Percentiles rank a stretch among this genome's conserved stretches.
These are phyloP conservation scores for Ganoderma meredithae DNA, from an alignment of 1,284 basidiomycete species.

Conservation along the genomic window DNA sequence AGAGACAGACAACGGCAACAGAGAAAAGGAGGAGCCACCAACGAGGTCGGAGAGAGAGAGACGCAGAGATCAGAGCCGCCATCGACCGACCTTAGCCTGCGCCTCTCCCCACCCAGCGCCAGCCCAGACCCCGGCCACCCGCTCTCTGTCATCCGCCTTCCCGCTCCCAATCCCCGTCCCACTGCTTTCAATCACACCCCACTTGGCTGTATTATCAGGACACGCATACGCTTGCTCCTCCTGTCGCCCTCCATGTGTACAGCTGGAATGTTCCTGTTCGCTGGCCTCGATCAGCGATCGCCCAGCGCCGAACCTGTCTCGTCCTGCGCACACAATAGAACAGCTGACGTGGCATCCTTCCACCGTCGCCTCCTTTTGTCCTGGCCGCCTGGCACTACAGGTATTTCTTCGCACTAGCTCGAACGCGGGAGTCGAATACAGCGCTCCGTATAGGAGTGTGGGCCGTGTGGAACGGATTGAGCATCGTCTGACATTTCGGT, in stretches of 20 bases:
- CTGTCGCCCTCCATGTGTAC: not conserved
- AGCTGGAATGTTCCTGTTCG: not conserved
- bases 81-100: not conserved
- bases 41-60: constrained; percentile 40
- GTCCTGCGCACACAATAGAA: constrained; percentile 16
- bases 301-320: not conserved
- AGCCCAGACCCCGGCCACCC: constrained; percentile 4
- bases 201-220: not conserved
- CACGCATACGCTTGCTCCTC: constrained; percentile 4
- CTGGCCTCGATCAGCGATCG: constrained; percentile 6
- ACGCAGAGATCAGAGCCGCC: constrained; percentile 30
- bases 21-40: constrained; percentile 42
- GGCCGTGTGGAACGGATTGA: constrained; percentile 94
- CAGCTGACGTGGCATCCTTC: constrained; percentile 7
- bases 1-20: constrained; percentile 43
- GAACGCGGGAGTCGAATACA: constrained; percentile 84
- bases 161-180: not conserved
- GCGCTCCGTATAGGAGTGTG: constrained; percentile 83
- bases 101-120: constrained; percentile 1
- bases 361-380: constrained; percentile 18
- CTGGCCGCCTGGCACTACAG: constrained; percentile 53
- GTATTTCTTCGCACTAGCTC: constrained; percentile 87
- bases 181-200: not conserved
- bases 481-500: constrained; percentile 65
- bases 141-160: not conserved